Conservation (phyloP, 2,329 filamentous ascomycete species). For the Xylaria sp. region DNA sequence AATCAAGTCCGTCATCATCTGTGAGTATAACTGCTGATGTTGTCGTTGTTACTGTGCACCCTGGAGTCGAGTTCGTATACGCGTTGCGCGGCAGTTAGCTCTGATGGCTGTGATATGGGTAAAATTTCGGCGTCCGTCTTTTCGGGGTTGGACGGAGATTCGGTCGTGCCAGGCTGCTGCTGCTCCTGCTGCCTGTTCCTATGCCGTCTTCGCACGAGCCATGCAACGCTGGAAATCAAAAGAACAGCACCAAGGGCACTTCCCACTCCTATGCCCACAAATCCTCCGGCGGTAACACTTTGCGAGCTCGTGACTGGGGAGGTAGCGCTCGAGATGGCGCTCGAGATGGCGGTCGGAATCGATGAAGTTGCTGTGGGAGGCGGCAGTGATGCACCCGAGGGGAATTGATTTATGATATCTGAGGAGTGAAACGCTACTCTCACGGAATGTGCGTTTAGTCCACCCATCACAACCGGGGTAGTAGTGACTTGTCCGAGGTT, state of each 20-base stretch:
- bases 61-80: background rate
- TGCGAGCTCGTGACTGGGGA: background rate
- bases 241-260: background rate
- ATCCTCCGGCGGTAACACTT: background rate
- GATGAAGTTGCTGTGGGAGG: background rate
- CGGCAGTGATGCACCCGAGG: background rate
- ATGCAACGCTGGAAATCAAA: background rate
- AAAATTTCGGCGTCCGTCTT: no score
- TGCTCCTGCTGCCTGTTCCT: background rate
- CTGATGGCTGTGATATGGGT: background rate
- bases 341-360: background rate
- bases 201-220: background rate
- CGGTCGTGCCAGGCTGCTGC: no score
- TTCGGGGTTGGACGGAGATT: background rate
- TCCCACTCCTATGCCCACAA: background rate
- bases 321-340: background rate
- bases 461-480: background rate
- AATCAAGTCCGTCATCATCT: background rate
- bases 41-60: background rate
- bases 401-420: background rate
- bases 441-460: background rate
- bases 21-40: background rate
- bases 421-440: slow-evolving; percentile 4
- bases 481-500: background rate
- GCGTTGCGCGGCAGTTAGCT: background rate